Base-by-base conservation (phyloP, 441 rosid species). In the Corymbia calophylla region DNA sequence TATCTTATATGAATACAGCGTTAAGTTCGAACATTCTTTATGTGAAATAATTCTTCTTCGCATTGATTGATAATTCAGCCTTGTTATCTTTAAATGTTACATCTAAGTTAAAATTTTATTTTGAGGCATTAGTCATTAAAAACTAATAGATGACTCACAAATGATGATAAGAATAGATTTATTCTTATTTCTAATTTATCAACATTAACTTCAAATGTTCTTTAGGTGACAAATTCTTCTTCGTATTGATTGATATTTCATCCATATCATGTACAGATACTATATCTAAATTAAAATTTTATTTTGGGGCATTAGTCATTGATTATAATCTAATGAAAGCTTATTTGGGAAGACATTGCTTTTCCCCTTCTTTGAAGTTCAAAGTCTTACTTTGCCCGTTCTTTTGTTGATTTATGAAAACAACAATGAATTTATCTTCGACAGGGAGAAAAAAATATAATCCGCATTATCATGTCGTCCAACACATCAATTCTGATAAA, bases 31-130 rank as follows among this genome's bases (percentile, higher is more conserved):
- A 19, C 64, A 58, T 58, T 19, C n/a, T 10, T 58, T 25, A 58
- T 25, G n/a, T 25, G 25, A 58, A 5, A 58, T 25, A 58, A 58
- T 25, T 58, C n/a, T 58, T 58, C n/a, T 10, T 58, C 2, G 15
- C n/a, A 25, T 58, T 5, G n/a, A 1, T 25, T 58, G 64, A 10
- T 58, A 10, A 23, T 10, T 58, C 7, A 2, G 3, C 3, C 0
- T 1, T 11, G n/a, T 27, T 58, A 10, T 58, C 60, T 58, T 58
- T 58, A 58, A 58, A 58, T 58, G n/a, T 58, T 25, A 25, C 0
- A 58, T 2, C 3, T 58, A 25, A 58, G 10, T 7, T 58, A 58
- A 58, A 58, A 58, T 58, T 58, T 58, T 29, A 25, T 25, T 25
- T 25, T 58, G n/a, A 58, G 64, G 64, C 2, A 25, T 2, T 58